Evolutionary conservation across 345 rosid species (phyloP).

Genomic region (Jatropha curcas): DNA sequence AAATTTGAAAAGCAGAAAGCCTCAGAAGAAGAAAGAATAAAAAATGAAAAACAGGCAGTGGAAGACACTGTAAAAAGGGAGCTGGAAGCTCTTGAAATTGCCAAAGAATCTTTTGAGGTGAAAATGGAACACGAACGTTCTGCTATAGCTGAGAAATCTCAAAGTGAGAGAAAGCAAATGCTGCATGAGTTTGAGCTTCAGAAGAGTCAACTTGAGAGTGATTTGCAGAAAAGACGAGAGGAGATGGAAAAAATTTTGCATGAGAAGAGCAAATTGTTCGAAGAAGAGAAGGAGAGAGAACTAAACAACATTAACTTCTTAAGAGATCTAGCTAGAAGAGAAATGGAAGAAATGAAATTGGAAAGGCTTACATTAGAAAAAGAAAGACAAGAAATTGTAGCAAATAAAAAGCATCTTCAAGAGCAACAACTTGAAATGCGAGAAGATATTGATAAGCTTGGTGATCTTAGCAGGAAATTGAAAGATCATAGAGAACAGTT

Average conservation of each 20-base stretch:
- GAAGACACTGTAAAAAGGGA: constrained; percentile 58
- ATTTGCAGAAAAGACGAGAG: constrained; percentile 57
- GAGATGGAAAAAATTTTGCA: constrained; percentile 64
- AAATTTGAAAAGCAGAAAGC: constrained; percentile 60
- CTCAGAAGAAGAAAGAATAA: constrained; percentile 72
- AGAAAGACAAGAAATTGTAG: constrained; percentile 62
- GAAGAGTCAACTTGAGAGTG: constrained; percentile 68
- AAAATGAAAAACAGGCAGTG: constrained; percentile 54
- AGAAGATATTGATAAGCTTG: constrained; percentile 81
- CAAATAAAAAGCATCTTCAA: constrained; percentile 70
- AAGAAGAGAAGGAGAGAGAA: constrained; percentile 84
- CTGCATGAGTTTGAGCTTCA: constrained; percentile 67
- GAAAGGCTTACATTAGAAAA: constrained; percentile 62
- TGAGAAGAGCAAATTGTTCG: constrained; percentile 57
- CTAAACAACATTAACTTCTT: constrained; percentile 63
- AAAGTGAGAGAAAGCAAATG: constrained; percentile 74
- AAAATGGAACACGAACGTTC: constrained; percentile 73
- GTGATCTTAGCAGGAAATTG: constrained; percentile 65
- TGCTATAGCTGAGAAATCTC: constrained; percentile 53
- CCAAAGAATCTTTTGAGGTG: constrained; percentile 67
- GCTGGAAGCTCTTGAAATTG: constrained; percentile 62
- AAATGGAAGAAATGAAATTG: constrained; percentile 77
- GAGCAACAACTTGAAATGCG: constrained; percentile 80
- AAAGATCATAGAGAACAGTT: constrained; percentile 83
- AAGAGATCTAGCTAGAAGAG: constrained; percentile 79